A percentile compares a stretch with the other conserved stretches of the same genome.
Conservation (phyloP, 2,329 filamentous ascomycete genomes). For the Pseudogymnoascus sp. region DNA sequence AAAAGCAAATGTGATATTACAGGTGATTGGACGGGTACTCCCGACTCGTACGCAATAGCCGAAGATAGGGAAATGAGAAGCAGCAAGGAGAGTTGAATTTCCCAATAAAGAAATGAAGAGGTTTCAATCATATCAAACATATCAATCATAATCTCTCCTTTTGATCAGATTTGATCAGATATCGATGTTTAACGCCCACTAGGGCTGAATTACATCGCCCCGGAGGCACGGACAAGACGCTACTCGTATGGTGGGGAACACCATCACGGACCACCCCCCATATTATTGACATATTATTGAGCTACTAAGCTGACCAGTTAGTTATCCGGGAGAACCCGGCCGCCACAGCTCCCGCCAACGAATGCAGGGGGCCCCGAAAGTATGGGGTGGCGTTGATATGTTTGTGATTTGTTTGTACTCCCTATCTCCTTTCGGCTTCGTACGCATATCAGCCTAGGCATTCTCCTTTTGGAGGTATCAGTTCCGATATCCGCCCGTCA, state of each 20-base stretch:
- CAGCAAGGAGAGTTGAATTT: not conserved
- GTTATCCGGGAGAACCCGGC: not conserved
- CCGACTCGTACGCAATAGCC: not conserved
- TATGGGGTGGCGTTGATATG: not conserved
- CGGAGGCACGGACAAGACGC: not conserved
- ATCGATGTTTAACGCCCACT: not conserved
- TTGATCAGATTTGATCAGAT: not conserved
- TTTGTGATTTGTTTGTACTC: slow-evolving; percentile 2
- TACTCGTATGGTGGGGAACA: not conserved
- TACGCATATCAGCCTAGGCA: not conserved
- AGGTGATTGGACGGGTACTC: not conserved
- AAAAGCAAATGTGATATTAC: not conserved
- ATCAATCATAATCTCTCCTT: not conserved
- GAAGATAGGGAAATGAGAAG: not conserved
- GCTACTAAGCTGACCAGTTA: not conserved
- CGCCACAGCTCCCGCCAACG: not conserved
- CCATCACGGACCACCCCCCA: not conserved
- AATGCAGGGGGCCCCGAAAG: not conserved
- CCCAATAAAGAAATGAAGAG: not conserved
- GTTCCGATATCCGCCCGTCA: not conserved
- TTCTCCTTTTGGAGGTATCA: not conserved
- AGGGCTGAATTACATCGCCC: not conserved
- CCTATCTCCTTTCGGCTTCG: not conserved
- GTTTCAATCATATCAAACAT: no score
- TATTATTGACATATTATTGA: no score